Percentiles rank a stretch among this genome's conserved stretches.
These are phyloP conservation scores for Epichloe bromicola DNA, from an alignment of 2,329 filamentous ascomycete species.

Conservation along the genomic window DNA sequence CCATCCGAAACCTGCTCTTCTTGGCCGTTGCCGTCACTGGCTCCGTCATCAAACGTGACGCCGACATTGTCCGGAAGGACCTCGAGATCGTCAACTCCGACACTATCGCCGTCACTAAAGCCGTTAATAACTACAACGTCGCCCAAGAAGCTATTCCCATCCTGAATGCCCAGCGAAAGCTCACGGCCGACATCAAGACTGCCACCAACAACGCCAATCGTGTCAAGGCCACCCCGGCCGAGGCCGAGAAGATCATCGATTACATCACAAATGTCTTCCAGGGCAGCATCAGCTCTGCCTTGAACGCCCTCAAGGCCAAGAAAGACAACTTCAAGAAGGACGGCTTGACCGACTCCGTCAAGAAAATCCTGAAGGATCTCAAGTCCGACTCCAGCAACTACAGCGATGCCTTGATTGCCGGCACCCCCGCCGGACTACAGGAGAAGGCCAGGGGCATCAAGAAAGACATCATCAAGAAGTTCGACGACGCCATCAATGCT, in stretches of 20 bases:
- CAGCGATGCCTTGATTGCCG: not conserved
- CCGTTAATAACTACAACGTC: not conserved
- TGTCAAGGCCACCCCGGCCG: not conserved
- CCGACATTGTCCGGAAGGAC: not conserved
- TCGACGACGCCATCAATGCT: not conserved
- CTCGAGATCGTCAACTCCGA: not conserved
- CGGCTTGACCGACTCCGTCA: not conserved
- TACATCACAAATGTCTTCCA: not conserved
- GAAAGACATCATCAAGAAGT: not conserved
- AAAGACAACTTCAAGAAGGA: not conserved
- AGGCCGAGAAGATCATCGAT: not conserved
- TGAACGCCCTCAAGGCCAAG: not conserved
- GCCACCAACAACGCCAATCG: not conserved
- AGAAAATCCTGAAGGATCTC: not conserved
- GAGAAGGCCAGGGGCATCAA: not conserved
- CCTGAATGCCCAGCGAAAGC: not conserved
- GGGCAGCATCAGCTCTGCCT: not conserved
- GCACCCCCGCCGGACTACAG: not conserved
- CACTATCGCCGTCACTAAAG: not conserved
- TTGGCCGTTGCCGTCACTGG: slow-evolving; percentile 1
- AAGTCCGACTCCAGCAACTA: not conserved
- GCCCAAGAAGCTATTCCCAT: no score
- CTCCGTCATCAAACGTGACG: slow-evolving; percentile 1
- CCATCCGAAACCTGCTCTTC: slow-evolving; percentile 3
- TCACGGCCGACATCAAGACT: not conserved